Base-by-base conservation (phyloP, 2,329 filamentous ascomycete genomes). In the Fusarium palustre region DNA sequence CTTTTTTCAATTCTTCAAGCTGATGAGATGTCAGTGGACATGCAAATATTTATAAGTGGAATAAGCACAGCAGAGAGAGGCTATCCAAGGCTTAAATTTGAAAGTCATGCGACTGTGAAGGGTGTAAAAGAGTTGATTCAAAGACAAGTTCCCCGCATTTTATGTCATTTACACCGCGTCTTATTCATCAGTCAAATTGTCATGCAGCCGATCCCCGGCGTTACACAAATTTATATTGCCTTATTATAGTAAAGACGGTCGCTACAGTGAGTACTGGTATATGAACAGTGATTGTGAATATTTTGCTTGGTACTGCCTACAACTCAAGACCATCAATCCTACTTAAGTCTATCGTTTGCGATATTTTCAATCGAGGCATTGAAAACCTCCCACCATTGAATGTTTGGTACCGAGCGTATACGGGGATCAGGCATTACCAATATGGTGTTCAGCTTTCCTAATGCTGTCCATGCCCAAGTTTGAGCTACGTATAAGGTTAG, bases 371-470 rank as follows among this genome's bases (percentile, higher is more conserved):
- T 33, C 33, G 20, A 34, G 9, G 53, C 22, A 2, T 30, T 61
- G 10, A 61, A 61, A 0, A 61, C 1, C 15, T 22, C 3, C 56
- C 56, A 62, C 59, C 46, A 61, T 9, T 47, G 5, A 20, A 34
- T 28, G 24, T 41, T 46, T 2, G 22, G 46, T 18, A 62, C 33
- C 0, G 41, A 62, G 3, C 56, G 46, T 2, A 39, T 22, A 7
- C 55, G 59, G 1, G 56, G 46, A 25, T 62, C 46, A 5, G 59
- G 56, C 56, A 61, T 54, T 3, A 54, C 56, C 10, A 61, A 18
- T 24, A 54, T 41, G 1, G 38, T 8, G 6, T 62, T 60, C 1
- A 62, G 13, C 4, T 54, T 62, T 3, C 33, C 46, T 4, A 43
- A 38, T 15, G 41, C 57, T 16, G 46, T 54, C 56, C 55, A 61